These are phyloP conservation scores for Corchorus olitorius DNA, from an alignment of 345 rosid genomes.

Conservation along the genomic window DNA sequence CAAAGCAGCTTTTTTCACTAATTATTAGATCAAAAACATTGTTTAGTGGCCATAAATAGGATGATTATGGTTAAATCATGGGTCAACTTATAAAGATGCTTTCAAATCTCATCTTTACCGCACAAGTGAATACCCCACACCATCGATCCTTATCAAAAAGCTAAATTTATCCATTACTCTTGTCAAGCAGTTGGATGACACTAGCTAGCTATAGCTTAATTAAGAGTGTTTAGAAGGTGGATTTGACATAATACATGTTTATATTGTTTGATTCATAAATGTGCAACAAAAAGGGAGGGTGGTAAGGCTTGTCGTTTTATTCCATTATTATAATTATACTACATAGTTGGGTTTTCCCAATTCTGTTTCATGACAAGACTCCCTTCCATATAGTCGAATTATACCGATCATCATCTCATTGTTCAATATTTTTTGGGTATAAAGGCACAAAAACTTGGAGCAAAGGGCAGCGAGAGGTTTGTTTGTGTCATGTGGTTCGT, in stretches of 20 bases:
- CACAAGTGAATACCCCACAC: constrained; percentile 7
- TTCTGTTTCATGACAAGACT: constrained; percentile 28
- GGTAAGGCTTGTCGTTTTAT: background rate
- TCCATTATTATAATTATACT: background rate
- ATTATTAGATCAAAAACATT: background rate
- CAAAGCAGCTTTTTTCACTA: background rate
- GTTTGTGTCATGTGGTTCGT: constrained; percentile 4
- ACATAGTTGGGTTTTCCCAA: background rate
- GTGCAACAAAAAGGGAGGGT: background rate
- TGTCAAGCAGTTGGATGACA: constrained; percentile 2
- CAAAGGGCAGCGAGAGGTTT: background rate
- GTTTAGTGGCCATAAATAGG: background rate
- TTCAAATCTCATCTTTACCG: background rate
- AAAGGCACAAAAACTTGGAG: background rate
- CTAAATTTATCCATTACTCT: background rate
- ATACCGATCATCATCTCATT: background rate
- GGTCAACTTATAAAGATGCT: constrained; percentile 25
- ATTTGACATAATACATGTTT: constrained; percentile 11
- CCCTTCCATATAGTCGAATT: constrained; percentile 3
- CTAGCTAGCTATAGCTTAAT: background rate
- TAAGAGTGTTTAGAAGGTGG: background rate
- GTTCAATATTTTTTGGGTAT: background rate
- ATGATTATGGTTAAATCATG: constrained; percentile 25
- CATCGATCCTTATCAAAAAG: background rate
- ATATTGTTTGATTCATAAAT: background rate